Base-by-base conservation (phyloP, 352 stramenopile genomes). In the Globisporangium nagaii region DNA sequence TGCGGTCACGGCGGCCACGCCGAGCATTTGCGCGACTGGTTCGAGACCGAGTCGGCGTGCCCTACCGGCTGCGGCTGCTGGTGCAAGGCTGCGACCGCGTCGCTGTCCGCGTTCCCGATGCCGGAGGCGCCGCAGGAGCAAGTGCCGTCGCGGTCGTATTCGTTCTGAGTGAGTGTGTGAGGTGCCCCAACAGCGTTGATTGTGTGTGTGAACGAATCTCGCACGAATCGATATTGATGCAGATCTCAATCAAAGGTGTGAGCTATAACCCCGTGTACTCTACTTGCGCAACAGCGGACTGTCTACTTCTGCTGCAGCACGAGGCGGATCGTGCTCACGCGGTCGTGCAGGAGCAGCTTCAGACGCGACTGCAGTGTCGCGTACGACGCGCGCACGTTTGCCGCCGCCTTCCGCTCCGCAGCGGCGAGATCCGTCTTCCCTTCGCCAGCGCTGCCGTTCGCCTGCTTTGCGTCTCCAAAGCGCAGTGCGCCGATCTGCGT, bases 11-110 rank as follows among this genome's bases (percentile, higher is more conserved):
- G 84, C 24, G 84, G 84, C 44, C 84, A 95, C 45, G 71, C 71
- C 4, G 53, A 66, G 34, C 84, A 95, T 48, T 56, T 93, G 20
- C 79, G 74, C 47, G 75, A 76, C 31, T 95, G 84, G 84, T 95
- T 95, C 50, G 73, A 81, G 22, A 51, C 68, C 6, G 80, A 93
- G 56, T 81, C 75, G 12, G 63, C 71, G 30, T 94, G 84, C 55
- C 84, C 84, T 0, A 94, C 84, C 1, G 84, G 84, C 41, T 94
- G 84, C 31, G 81, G 84, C 19, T 94, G 84, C 62, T 92, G 81
- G 84, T 94, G 84, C 65, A 90, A 90, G 40, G 77, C 90, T 47
- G 70, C 79, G 2, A 88, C 81, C 8, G 73, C 66, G 10, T 84
- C 69, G 3, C 61, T 78, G 27, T 56, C 68, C 31, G 46, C 68